A percentile compares a stretch with the other conserved stretches of the same genome.
These are phyloP conservation scores for Boechera stricta DNA, from an alignment of 345 rosid genomes.

Conservation along the genomic window DNA sequence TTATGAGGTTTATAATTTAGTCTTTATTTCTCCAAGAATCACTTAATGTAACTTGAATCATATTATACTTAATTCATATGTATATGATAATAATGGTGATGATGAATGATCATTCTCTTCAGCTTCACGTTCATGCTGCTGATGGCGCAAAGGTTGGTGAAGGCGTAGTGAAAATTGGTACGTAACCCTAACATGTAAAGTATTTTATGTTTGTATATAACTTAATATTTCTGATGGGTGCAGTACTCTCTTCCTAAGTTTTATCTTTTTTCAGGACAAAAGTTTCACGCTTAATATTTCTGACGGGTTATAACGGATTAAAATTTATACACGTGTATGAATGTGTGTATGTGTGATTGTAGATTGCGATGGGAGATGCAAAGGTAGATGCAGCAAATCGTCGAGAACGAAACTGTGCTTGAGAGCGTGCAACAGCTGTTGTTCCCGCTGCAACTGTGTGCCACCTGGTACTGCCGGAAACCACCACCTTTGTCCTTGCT, in stretches of 20 bases:
- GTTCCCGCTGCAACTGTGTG: constrained; percentile 53
- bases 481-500: constrained; percentile 50
- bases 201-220: neutral
- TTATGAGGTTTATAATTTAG: constrained; percentile 29
- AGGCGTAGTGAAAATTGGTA: constrained; percentile 33
- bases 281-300: no score
- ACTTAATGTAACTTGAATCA: neutral
- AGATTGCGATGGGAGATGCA: constrained; percentile 49
- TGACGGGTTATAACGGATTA: no score
- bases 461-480: constrained; percentile 60
- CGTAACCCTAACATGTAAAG: neutral
- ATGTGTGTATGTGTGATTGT: neutral
- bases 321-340: neutral
- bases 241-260: no score
- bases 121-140: constrained; percentile 13
- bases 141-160: neutral
- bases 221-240: no score
- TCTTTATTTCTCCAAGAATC: neutral
- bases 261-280: no score
- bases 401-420: constrained; percentile 48
- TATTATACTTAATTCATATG: neutral
- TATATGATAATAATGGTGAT: neutral
- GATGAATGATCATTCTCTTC: neutral
- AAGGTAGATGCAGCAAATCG: constrained; percentile 49
- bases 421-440: constrained; percentile 53